phyloP scores from a whole-genome alignment of 345 rosid genomes.

The Euphorbia pulcherrima region DNA sequence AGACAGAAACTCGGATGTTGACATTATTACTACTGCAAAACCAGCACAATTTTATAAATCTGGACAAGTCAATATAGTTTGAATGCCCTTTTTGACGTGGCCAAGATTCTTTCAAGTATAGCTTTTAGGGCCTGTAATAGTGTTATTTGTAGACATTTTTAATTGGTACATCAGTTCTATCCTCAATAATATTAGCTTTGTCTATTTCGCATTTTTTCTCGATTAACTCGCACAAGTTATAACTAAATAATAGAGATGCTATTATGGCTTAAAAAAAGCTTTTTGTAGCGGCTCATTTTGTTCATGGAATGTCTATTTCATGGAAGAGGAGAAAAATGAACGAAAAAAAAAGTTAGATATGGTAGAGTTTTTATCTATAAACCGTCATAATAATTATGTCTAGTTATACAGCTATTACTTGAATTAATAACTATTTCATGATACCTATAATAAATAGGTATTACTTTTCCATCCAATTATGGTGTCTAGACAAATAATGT shows the following conservation, averaged over 20 bases:
- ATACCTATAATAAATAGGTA: too few species aligned
- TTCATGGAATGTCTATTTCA: too few species aligned
- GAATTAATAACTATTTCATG: too few species aligned
- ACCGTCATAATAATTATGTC: too few species aligned
- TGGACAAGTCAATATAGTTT: constrained; percentile 9
- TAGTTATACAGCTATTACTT: too few species aligned
- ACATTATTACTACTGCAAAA: constrained; percentile 1
- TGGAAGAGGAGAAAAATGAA: too few species aligned
- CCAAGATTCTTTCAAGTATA: constrained; percentile 28
- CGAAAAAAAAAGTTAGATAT: too few species aligned
- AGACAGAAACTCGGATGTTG: not conserved
- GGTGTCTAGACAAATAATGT: too few species aligned
- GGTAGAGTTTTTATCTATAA: too few species aligned
- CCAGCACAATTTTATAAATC: not conserved
- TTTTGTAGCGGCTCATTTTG: too few species aligned
- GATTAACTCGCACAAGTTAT: not conserved
- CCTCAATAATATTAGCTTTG: not conserved
- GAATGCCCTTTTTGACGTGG: not conserved
- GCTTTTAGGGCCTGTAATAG: not conserved
- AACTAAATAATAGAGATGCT: not conserved
- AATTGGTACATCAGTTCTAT: constrained; percentile 8
- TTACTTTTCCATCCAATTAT: too few species aligned
- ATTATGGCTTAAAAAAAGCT: not conserved
- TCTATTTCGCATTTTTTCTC: not conserved
- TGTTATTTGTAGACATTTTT: not conserved